Evolutionary conservation across 2,329 filamentous ascomycete genomes (phyloP).

Genomic region (Hypoxylon sp.): DNA sequence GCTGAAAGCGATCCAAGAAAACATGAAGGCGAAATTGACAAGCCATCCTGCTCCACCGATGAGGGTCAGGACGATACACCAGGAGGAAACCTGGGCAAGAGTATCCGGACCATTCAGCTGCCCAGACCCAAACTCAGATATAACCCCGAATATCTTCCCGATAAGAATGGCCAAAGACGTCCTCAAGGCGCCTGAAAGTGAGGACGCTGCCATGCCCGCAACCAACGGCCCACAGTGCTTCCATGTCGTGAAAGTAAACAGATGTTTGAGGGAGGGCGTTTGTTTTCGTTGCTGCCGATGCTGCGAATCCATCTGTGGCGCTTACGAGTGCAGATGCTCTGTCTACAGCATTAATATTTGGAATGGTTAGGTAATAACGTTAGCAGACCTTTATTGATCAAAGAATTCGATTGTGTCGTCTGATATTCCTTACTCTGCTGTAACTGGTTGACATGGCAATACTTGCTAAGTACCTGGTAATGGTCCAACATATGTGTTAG

Average conservation of each 20-base stretch:
- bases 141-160: conserved; percentile 80
- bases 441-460: neutral
- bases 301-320: conserved; percentile 13
- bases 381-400: conserved; percentile 5
- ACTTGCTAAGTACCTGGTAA: neutral
- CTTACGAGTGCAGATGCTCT: conserved; percentile 5
- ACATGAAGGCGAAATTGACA: conserved; percentile 75
- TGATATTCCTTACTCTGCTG: conserved; percentile 3
- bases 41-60: conserved; percentile 78
- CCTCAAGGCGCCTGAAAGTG: conserved; percentile 72
- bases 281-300: conserved; percentile 5
- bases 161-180: conserved; percentile 78
- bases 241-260: conserved; percentile 81
- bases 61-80: conserved; percentile 73
- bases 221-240: conserved; percentile 70
- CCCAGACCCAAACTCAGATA: conserved; percentile 75
- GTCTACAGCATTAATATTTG: neutral
- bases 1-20: conserved; percentile 82
- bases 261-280: conserved; percentile 51
- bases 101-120: conserved; percentile 65
- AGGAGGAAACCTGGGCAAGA: conserved; percentile 68
- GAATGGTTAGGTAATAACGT: neutral
- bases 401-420: neutral
- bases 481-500: neutral
- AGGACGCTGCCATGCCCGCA: conserved; percentile 69